These are phyloP conservation scores for Caloboletus firmus DNA, from an alignment of 1,284 basidiomycete genomes.

Conservation along the genomic window DNA sequence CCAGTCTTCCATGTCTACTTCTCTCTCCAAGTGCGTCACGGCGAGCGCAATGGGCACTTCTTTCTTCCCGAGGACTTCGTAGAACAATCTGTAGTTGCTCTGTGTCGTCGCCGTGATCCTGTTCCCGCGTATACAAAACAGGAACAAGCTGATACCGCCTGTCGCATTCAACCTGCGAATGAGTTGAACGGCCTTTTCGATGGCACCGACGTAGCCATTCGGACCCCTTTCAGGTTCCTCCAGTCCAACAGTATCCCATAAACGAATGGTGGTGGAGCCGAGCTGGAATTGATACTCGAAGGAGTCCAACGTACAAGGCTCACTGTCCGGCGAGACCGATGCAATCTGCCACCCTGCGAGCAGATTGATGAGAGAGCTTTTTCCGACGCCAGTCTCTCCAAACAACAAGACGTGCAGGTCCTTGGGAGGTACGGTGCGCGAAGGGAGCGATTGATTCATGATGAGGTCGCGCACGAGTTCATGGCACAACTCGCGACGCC, in stretches of 20 bases:
- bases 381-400: constrained; percentile 36
- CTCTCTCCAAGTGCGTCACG: constrained; percentile 34
- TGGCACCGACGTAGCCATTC: constrained; percentile 25
- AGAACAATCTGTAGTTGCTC: constrained; percentile 32
- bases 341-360: constrained; percentile 30
- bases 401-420: constrained; percentile 33
- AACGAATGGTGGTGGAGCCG: constrained; percentile 19
- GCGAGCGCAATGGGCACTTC: constrained; percentile 34
- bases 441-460: constrained; percentile 12
- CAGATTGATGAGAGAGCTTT: constrained; percentile 35
- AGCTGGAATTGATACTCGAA: constrained; percentile 29
- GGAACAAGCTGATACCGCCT: constrained; percentile 33
- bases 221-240: constrained; percentile 28
- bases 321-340: constrained; percentile 25
- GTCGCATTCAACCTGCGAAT: constrained; percentile 22
- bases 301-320: constrained; percentile 28
- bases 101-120: constrained; percentile 27
- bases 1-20: constrained; percentile 34
- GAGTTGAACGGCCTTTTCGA: constrained; percentile 33
- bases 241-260: constrained; percentile 35
- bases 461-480: constrained; percentile 23
- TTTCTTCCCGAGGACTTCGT: constrained; percentile 33
- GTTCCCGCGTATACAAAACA: constrained; percentile 37
- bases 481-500: constrained; percentile 25
- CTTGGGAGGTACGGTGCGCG: constrained; percentile 22